Conservation (phyloP, 305 asterid genomes). For the Fraxinus paxiana region DNA sequence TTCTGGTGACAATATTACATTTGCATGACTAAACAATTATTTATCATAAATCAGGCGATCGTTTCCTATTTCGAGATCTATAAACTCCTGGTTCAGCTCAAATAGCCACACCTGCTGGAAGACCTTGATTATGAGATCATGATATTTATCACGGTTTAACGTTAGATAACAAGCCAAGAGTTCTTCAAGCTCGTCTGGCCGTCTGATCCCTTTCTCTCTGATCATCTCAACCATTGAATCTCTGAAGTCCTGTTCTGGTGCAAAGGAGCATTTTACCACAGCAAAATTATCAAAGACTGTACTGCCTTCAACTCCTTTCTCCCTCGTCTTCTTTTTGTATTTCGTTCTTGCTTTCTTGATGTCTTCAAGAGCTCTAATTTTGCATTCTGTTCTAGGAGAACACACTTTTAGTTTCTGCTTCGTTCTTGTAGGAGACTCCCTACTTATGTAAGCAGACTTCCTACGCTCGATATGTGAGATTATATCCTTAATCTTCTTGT, state of each 20-base stretch:
- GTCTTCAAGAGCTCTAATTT: slow-evolving; percentile 52
- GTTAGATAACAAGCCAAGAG: slow-evolving; percentile 49
- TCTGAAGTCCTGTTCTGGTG: slow-evolving; percentile 42
- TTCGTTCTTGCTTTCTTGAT: slow-evolving; percentile 49
- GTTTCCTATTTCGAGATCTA: not conserved
- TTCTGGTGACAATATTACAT: not conserved
- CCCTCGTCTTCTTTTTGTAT: slow-evolving; percentile 25
- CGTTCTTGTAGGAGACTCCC: slow-evolving; percentile 28
- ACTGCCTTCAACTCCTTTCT: slow-evolving; percentile 11
- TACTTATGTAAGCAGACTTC: slow-evolving; percentile 29
- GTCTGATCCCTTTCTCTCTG: slow-evolving; percentile 34
- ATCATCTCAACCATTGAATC: slow-evolving; percentile 54
- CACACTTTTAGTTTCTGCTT: slow-evolving; percentile 30
- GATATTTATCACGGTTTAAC: slow-evolving; percentile 37
- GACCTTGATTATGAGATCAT: slow-evolving; percentile 44
- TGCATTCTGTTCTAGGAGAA: slow-evolving; percentile 55
- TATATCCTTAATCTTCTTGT: slow-evolving; percentile 20
- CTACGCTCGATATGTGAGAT: slow-evolving; percentile 25
- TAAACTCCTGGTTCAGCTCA: slow-evolving; percentile 30
- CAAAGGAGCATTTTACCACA: slow-evolving; percentile 35
- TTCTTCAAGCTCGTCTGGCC: slow-evolving; percentile 41
- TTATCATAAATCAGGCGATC: not conserved
- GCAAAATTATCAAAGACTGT: slow-evolving; percentile 39
- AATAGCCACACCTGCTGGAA: slow-evolving; percentile 43
- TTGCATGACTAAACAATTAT: not conserved